Conservation (phyloP, 495 filamentous ascomycete species). For the Penicillium verhagenii region DNA sequence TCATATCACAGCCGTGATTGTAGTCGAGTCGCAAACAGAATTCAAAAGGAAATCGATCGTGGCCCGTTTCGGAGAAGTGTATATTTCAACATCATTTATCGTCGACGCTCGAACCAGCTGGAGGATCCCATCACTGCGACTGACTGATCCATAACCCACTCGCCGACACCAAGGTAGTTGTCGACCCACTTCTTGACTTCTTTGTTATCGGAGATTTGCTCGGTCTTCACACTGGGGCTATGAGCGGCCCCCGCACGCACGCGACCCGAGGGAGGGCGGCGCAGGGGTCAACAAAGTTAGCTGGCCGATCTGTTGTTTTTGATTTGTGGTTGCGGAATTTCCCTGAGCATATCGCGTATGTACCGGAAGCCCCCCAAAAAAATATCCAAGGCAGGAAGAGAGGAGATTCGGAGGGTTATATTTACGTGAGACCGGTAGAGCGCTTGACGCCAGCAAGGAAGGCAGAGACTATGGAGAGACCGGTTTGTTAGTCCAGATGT, state of each 20-base stretch:
- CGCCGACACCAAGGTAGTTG: conserved; percentile 91
- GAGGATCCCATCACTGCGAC: conserved; percentile 86
- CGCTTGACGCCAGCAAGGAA: conserved; percentile 96
- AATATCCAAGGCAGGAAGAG: conserved; percentile 6
- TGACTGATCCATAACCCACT: conserved; percentile 97
- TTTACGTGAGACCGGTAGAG: conserved; percentile 96
- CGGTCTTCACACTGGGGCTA: conserved; percentile 83
- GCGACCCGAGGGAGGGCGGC: conserved; percentile 29
- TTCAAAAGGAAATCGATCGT: conserved; percentile 1
- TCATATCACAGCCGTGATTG: background rate
- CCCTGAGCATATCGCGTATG: background rate
- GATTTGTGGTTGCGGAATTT: background rate
- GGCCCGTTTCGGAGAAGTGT: background rate
- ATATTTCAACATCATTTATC: conserved; percentile 47
- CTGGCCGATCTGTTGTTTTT: conserved; percentile 1
- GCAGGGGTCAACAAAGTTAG: conserved; percentile 38
- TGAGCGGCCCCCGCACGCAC: conserved; percentile 35
- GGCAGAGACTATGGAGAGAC: conserved; percentile 67
- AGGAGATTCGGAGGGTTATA: conserved; percentile 25
- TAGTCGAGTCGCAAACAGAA: conserved; percentile 4
- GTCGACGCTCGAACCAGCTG: conserved; percentile 82
- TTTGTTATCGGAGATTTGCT: conserved; percentile 80
- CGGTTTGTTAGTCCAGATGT: conserved; percentile 22
- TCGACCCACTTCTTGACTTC: conserved; percentile 88
- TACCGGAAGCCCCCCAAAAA: background rate